Evolutionary conservation across 805 yeast genomes (phyloP).

Genomic region (Lipomyces starkeyi): DNA sequence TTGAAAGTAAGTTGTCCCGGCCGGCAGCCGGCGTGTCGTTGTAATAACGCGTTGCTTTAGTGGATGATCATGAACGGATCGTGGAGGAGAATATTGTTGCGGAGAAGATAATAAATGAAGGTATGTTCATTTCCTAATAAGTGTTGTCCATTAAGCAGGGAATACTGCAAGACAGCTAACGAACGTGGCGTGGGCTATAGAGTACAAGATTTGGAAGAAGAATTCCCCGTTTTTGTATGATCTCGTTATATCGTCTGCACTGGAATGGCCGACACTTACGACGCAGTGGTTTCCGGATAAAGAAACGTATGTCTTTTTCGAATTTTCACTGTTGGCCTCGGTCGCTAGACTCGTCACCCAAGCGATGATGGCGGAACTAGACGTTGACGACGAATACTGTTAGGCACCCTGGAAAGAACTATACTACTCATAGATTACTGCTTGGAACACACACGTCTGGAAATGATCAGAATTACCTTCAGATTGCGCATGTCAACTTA

Average conservation of each 20-base stretch:
- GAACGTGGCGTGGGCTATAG: constrained; percentile 38
- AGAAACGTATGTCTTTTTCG: constrained; percentile 38
- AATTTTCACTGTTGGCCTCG: not conserved
- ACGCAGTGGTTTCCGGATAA: constrained; percentile 69
- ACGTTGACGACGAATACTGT: constrained; percentile 3
- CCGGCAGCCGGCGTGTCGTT: not conserved
- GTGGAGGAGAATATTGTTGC: constrained; percentile 34
- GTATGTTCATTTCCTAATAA: not conserved
- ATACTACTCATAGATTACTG: constrained; percentile 54
- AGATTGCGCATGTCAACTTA: constrained; percentile 46
- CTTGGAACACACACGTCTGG: constrained; percentile 71
- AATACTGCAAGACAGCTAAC: not conserved
- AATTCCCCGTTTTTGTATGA: constrained; percentile 63
- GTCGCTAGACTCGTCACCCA: not conserved
- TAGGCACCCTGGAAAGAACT: constrained; percentile 40
- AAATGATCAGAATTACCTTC: constrained; percentile 56
- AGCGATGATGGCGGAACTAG: not conserved
- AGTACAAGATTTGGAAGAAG: constrained; percentile 66
- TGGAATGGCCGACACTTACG: constrained; percentile 69
- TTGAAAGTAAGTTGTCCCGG: constrained; percentile 25
- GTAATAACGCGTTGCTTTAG: constrained; percentile 9
- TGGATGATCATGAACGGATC: constrained; percentile 35
- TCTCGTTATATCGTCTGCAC: constrained; percentile 56
- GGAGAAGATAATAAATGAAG: constrained; percentile 37
- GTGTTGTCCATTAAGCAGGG: too few species aligned